Base-by-base conservation (phyloP, 1,139 yeast genomes). In the Sugiyamaella neomexicana region DNA sequence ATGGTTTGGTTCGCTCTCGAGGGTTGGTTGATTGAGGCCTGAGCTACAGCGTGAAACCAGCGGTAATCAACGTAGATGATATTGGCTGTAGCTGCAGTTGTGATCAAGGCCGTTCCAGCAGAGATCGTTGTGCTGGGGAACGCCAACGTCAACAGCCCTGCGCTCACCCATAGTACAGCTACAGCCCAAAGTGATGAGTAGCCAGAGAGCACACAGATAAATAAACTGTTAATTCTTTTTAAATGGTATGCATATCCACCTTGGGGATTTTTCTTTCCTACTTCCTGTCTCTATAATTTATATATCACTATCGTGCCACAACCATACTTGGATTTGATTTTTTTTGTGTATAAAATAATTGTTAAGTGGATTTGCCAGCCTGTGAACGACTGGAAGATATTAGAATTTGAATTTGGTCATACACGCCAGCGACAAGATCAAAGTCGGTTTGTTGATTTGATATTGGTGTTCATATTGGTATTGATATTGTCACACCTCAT, bases 261-360 rank as follows among this genome's bases (percentile, higher is more conserved):
- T 29, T 15, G n/a, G 39, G 45, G 20, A 43, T 36, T 50, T 50
- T 49, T 53, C 44, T 49, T 42, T 53, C 44, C 41, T 32, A 29
- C 25, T 39, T 40, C 17, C 40, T 34, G 34, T 42, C 31, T 16
- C 17, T 17, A 45, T n/a, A 31, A 32, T 13, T 13, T 42, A 34
- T 44, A 40, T 20, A 16, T 27, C 23, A 12, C 17, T n/a, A 27
- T 29, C 42, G 16, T 36, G 9, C 29, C 16, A 47, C 27, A 47
- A 37, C 27, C 27, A 36, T 36, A 6, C 9, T 36, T 36, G 13
- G 43, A 46, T 17, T 46, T 36, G 29, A 23, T 29, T 39, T 38
- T 20, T 5, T 29, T 39, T 38, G 3, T 5, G 25, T 20, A 20
- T 20, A 20, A 20, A 20, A 3, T 3, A 20, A 3, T 20, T 3